Base-by-base conservation (phyloP, 495 filamentous ascomycete species). In the Neurospora intermedia region DNA sequence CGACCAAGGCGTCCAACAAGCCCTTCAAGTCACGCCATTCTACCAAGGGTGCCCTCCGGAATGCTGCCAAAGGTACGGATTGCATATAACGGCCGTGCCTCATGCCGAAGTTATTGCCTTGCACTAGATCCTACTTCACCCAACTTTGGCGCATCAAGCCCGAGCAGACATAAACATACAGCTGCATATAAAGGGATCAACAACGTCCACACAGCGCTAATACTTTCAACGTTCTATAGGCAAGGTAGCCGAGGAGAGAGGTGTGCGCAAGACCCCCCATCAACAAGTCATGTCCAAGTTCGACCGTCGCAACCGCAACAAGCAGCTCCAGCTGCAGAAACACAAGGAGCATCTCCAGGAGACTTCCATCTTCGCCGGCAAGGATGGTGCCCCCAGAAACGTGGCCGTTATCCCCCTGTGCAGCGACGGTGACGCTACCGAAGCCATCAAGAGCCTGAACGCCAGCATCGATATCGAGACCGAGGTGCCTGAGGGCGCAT, bases 211-310 rank as follows among this genome's bases (percentile, higher is more conserved):
- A 59, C 10, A 23, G 46, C 35, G 35, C 76, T 80, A 66, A 79
- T 20, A 15, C 35, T 11, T 18, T 66, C 16, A 9, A 62, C 27
- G 13, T 38, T n/a, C 42, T 66, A 72, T 31, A 86, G 84, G 83
- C 76, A 82, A 81, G 71, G 77, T 84, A 42, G 78, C 81, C 6
- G 82, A 80, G 70, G 83, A 85, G 80, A 91, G 83, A 79, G 88
- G 89, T 45, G 84, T 84, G 74, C 90, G 95, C 73, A 96, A 93
- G 82, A 97, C 94, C 54, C 92, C 92, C 73, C 93, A 98, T 81
- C 96, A 98, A 80, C 93, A 97, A 83, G 87, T 97, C 80, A 96
- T 97, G 93, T 97, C 94, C 43, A 99, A 97, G 83, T 85, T 99
- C 81, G 93, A 97, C 83, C 91, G 96, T 43, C 88, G 92, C 77